Percentiles rank a stretch among this genome's conserved stretches.
Evolutionary conservation across 2,329 filamentous ascomycete genomes (phyloP).

Genomic region (Leptographium flavum): DNA sequence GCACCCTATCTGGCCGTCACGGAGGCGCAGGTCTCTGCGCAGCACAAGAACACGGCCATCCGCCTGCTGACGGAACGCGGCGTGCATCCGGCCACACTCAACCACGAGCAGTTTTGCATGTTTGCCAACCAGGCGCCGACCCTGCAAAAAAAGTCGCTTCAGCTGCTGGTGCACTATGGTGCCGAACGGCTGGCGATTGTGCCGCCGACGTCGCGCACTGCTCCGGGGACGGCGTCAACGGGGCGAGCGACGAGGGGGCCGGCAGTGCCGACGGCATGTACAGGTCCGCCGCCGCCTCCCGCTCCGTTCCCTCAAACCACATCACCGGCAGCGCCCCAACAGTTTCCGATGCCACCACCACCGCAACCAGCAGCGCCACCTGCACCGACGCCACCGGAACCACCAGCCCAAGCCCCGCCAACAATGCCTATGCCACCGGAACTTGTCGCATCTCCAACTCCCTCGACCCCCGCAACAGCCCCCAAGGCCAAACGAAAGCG

Average conservation of each 20-base stretch:
- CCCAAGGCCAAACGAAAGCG: too few species aligned
- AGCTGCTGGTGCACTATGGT: slow-evolving; percentile 42
- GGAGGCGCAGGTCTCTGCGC: slow-evolving; percentile 5
- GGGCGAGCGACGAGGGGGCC: too few species aligned
- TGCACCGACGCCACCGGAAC: too few species aligned
- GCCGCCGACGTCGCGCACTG: slow-evolving; percentile 26
- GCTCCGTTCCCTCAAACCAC: not conserved
- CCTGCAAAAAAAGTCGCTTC: slow-evolving; percentile 38
- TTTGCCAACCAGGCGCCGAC: slow-evolving; percentile 45
- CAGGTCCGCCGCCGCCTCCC: not conserved
- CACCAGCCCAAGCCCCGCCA: too few species aligned
- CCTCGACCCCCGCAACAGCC: too few species aligned
- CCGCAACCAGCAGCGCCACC: too few species aligned
- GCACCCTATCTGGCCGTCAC: slow-evolving; percentile 6
- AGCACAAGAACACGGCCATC: slow-evolving; percentile 16
- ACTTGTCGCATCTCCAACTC: too few species aligned
- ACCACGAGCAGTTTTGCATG: slow-evolving; percentile 41
- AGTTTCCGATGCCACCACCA: too few species aligned
- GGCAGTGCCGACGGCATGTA: too few species aligned
- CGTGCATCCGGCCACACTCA: slow-evolving; percentile 37
- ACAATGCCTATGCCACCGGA: too few species aligned
- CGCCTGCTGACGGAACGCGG: slow-evolving; percentile 29
- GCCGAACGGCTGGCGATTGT: slow-evolving; percentile 43
- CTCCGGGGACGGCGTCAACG: slow-evolving; percentile 5
- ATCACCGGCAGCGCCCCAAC: too few species aligned